Evolutionary conservation across 2,329 filamentous ascomycete species (phyloP), one percentile per base, ranked within the genome.

Genomic region (Fusarium sp.): DNA sequence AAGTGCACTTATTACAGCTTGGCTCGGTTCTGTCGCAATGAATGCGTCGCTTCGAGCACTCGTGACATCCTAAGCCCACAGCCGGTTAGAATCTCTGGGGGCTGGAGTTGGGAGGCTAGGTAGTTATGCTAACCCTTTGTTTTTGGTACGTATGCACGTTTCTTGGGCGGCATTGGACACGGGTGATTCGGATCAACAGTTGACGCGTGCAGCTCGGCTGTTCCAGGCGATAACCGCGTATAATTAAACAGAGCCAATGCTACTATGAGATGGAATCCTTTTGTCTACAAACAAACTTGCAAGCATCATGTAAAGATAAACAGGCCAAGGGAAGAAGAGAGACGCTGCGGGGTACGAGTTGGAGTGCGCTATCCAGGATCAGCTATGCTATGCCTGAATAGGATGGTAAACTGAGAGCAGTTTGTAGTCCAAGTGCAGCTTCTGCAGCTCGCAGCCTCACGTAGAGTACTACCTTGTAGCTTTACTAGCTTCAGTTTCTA

Each of bases 61-160:
- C 68, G 23, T 70, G 65, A 1, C 68, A 70, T 8, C 67, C 67
- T 69, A 2, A 0, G 8, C 6, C 4, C 8, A 0, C 6, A 0
- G 4, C 0, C 0, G 1, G 21, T 44, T 4, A 35, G 13, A 8
- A 2, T 8, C 5, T 19, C 6, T 3, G 27, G 6, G 23, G 23
- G 23, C 19, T 19, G 19, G 4, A 19, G 19, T 19, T 25, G 23
- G 4, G 23, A 19, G 29, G 2, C 11, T 2, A 19, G n/a, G n/a
- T n/a, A 7, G 4, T 14, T 49, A 39, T 7, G 35, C 47, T 19
- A 9, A 69, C 67, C 67, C 31, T 68, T 70, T 7, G 63, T 65
- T 43, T 69, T 69, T 31, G 66, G 65, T 41, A 69, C 63, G 25
- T 69, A 69, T 46, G 62, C 58, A 15, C 67, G 62, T 58, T 69